These are phyloP conservation scores for Sclerotiophoma versabilis DNA, from an alignment of 2,329 filamentous ascomycete genomes.

Conservation along the genomic window DNA sequence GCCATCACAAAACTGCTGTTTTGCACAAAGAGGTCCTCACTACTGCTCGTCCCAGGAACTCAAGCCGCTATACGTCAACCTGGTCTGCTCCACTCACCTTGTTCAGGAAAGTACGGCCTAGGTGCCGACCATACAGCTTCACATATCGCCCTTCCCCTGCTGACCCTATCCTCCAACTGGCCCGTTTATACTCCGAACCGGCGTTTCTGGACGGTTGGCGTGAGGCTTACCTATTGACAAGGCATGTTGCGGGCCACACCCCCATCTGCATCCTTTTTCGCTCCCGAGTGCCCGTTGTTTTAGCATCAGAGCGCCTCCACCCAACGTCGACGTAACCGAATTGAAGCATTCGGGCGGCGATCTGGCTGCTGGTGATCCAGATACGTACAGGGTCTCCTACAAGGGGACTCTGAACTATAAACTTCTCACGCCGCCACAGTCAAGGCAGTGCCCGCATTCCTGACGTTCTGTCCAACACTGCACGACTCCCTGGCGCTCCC, in stretches of 20 bases:
- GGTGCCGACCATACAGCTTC: constrained; percentile 40
- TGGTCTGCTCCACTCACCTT: constrained; percentile 16
- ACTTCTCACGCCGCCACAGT: constrained; percentile 49
- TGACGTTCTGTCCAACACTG: constrained; percentile 49
- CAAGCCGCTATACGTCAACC: constrained; percentile 29
- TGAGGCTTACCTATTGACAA: constrained; percentile 43
- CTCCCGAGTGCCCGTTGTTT: constrained; percentile 41
- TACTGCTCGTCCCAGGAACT: constrained; percentile 23
- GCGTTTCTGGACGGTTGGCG: constrained; percentile 36
- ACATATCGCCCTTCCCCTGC: constrained; percentile 25
- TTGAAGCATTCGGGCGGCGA: constrained; percentile 42
- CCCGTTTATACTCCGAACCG: constrained; percentile 39
- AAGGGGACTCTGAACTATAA: constrained; percentile 44
- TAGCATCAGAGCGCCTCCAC: constrained; percentile 46
- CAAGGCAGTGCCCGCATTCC: constrained; percentile 49
- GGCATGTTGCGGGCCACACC: constrained; percentile 35
- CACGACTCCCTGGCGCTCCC: constrained; percentile 48
- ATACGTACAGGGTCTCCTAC: constrained; percentile 46
- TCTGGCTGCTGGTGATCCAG: constrained; percentile 50
- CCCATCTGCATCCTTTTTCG: constrained; percentile 38
- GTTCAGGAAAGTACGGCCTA: constrained; percentile 30
- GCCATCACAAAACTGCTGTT: constrained; percentile 23
- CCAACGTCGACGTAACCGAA: constrained; percentile 47
- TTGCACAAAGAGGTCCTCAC: constrained; percentile 24
- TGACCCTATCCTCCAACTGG: constrained; percentile 26